Conservation (phyloP, 306 rosid species). For the Hippophae gyantsensis region DNA sequence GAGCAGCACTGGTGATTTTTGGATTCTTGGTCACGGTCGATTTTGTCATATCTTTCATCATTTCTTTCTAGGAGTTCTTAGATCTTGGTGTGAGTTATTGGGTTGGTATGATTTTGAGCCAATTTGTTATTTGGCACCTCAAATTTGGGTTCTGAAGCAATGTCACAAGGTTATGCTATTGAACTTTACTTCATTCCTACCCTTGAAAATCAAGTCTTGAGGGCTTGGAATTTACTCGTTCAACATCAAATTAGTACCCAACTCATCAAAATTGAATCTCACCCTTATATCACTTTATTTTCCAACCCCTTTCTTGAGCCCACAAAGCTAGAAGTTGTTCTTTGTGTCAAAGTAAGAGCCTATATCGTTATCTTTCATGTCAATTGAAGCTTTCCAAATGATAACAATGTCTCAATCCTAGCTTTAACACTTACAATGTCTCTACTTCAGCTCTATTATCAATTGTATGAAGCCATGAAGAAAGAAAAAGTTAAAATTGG, state of each 20-base stretch:
- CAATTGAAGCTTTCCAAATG: constrained; percentile 48
- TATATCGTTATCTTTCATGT: constrained; percentile 55
- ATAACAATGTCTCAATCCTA: constrained; percentile 58
- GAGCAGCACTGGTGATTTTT: background rate
- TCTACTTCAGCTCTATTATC: constrained; percentile 66
- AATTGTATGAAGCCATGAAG: constrained; percentile 50
- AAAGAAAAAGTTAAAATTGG: constrained; percentile 64
- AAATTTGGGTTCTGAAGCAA: constrained; percentile 24
- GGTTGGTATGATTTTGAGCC: constrained; percentile 14
- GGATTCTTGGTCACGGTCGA: constrained; percentile 12
- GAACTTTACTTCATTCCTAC: constrained; percentile 94
- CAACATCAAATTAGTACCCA: constrained; percentile 81
- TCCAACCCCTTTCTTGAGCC: constrained; percentile 54
- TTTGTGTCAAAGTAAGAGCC: constrained; percentile 62
- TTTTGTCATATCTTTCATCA: background rate
- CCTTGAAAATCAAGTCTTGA: constrained; percentile 80
- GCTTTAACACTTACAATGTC: constrained; percentile 64
- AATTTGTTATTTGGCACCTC: background rate
- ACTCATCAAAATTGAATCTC: constrained; percentile 78
- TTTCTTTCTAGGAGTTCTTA: constrained; percentile 10
- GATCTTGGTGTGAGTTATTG: constrained; percentile 28
- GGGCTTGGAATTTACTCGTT: constrained; percentile 89
- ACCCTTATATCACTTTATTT: constrained; percentile 92
- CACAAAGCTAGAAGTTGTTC: constrained; percentile 38
- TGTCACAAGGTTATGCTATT: constrained; percentile 76